A percentile compares a stretch with the other conserved stretches of the same genome.
These are phyloP conservation scores for Avena insularis DNA, from an alignment of 176 grass and related monocot species.

Conservation along the genomic window DNA sequence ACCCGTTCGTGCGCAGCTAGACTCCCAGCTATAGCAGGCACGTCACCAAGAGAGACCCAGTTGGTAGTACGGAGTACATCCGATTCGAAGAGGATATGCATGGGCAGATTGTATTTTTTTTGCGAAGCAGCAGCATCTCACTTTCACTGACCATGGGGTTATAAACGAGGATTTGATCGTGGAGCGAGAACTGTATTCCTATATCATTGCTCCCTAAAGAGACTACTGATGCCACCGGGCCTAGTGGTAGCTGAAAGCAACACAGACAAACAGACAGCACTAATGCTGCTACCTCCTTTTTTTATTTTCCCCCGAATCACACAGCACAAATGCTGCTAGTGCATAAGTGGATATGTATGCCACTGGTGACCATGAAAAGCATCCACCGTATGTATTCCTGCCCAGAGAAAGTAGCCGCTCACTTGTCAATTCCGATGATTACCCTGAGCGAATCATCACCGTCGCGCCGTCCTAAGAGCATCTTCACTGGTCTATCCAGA, in stretches of 20 bases:
- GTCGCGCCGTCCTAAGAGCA: background rate
- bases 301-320: too few species aligned
- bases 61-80: background rate
- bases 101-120: background rate
- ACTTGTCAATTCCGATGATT: background rate
- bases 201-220: background rate
- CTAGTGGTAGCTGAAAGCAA: conserved; percentile 18
- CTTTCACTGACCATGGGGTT: background rate
- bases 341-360: conserved; percentile 5
- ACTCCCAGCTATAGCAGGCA: conserved; percentile 13
- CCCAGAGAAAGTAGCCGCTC: background rate
- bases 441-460: background rate
- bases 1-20: conserved; percentile 18
- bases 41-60: background rate
- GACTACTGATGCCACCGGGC: background rate
- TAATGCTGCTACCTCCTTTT: background rate
- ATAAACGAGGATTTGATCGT: background rate
- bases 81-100: background rate
- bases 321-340: background rate
- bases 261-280: background rate
- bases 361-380: conserved; percentile 12
- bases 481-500: too few species aligned
- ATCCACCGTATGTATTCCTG: background rate
- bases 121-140: background rate
- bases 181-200: background rate